These are phyloP conservation scores for Populus pruinosa DNA, from an alignment of 345 rosid genomes.

Conservation along the genomic window DNA sequence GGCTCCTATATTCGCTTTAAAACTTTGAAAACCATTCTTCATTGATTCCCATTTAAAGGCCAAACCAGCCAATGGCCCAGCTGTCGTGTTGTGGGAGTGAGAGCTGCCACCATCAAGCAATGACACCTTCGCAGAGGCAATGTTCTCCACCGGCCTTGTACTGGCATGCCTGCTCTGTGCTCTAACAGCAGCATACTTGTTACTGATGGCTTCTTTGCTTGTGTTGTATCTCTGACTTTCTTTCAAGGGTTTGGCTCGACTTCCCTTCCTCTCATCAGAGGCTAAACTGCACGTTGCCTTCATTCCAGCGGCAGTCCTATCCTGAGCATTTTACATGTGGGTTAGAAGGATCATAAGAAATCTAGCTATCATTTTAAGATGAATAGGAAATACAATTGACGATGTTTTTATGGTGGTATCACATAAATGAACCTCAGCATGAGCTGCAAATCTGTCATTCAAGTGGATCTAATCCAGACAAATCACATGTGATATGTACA, in stretches of 20 bases:
- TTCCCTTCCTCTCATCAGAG: conserved; percentile 26
- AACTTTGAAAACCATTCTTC: conserved; percentile 79
- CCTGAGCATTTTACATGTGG: conserved; percentile 40
- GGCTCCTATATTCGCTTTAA: conserved; percentile 72
- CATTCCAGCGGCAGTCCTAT: conserved; percentile 60
- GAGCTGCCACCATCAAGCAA: conserved; percentile 54
- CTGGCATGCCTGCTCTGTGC: conserved; percentile 59
- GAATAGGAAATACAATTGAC: not conserved
- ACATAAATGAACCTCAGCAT: not conserved
- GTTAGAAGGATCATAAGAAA: conserved; percentile 14
- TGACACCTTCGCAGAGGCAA: conserved; percentile 72
- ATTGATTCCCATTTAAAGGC: conserved; percentile 76
- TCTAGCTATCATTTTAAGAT: not conserved
- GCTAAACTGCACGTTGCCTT: conserved; percentile 42
- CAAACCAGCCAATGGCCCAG: conserved; percentile 50
- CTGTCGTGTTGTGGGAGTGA: conserved; percentile 24
- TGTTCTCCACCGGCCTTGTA: conserved; percentile 48
- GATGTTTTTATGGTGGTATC: not conserved
- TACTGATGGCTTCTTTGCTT: conserved; percentile 78
- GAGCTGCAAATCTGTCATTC: not conserved
- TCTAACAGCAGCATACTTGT: conserved; percentile 82
- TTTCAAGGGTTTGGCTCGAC: conserved; percentile 39
- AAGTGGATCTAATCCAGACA: not conserved
- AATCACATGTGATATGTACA: not conserved
- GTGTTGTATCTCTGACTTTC: conserved; percentile 59